phyloP scores from a whole-genome alignment of 2,329 filamentous ascomycete species.

The Beauveria rudraprayagi region DNA sequence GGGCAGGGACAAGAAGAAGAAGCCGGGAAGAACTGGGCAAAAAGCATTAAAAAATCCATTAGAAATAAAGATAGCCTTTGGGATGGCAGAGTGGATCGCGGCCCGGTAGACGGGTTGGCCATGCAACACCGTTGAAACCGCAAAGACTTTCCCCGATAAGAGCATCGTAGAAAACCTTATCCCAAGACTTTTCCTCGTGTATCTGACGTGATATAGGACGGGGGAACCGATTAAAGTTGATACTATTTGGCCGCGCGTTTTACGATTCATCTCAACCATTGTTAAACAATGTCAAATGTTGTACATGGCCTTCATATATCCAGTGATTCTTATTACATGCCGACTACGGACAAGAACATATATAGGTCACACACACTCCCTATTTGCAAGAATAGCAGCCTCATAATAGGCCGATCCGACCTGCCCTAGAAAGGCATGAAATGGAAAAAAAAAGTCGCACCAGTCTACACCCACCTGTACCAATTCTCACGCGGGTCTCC shows the following conservation, averaged over 20 bases:
- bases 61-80: too few species aligned
- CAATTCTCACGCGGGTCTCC: conserved; percentile 35
- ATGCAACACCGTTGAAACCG: not conserved
- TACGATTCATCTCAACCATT: too few species aligned
- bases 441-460: not conserved
- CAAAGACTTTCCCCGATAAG: not conserved
- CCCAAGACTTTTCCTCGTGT: too few species aligned
- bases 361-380: not conserved
- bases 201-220: too few species aligned
- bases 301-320: not conserved
- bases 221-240: not conserved
- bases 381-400: not conserved
- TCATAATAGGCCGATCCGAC: not conserved
- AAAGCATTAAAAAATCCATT: too few species aligned
- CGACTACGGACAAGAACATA: not conserved
- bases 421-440: not conserved
- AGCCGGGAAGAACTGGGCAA: too few species aligned
- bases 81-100: too few species aligned
- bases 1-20: too few species aligned
- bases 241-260: too few species aligned
- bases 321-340: not conserved
- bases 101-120: too few species aligned
- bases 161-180: too few species aligned
- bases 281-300: too few species aligned
- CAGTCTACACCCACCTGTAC: conserved; percentile 28